These are phyloP conservation scores for Cornus florida DNA, from an alignment of 148 eudicot genomes.

Conservation along the genomic window DNA sequence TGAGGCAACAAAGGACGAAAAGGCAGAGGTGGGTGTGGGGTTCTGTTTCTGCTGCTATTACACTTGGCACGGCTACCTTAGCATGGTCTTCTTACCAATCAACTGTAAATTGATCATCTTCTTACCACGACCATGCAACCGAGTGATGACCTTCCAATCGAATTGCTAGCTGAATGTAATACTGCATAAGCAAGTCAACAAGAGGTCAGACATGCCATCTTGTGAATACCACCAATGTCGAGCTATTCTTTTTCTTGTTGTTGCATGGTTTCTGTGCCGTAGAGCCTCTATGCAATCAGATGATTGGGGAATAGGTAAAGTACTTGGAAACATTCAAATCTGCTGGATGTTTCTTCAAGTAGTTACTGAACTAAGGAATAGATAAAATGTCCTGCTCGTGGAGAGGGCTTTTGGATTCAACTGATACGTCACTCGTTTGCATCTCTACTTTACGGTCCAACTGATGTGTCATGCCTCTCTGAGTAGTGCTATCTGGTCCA, in stretches of 20 bases:
- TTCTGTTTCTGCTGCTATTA: slow-evolving; percentile 59
- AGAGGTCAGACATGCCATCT: slow-evolving; percentile 14
- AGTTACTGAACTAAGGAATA: not conserved
- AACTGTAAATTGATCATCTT: slow-evolving; percentile 52
- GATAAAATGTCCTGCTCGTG: not conserved
- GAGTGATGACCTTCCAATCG: slow-evolving; percentile 29
- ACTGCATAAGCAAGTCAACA: slow-evolving; percentile 10
- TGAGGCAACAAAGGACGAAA: slow-evolving; percentile 73
- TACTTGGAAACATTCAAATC: not conserved
- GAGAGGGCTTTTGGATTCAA: not conserved
- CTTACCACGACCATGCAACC: slow-evolving; percentile 24
- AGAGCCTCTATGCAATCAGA: not conserved
- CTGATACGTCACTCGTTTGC: not conserved
- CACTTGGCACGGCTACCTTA: slow-evolving; percentile 66
- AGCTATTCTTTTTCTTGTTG: slow-evolving; percentile 13
- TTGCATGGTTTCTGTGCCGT: slow-evolving; percentile 19
- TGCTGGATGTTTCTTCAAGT: not conserved
- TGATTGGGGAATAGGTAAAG: not conserved
- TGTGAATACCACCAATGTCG: slow-evolving; percentile 34
- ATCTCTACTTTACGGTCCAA: not conserved
- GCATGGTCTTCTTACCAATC: slow-evolving; percentile 79
- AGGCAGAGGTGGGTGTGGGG: slow-evolving; percentile 87
- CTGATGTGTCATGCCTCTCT: not conserved
- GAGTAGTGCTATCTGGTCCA: not conserved
- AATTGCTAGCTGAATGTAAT: slow-evolving; percentile 26